These are phyloP conservation scores for Aaosphaeria pasadenensis DNA, from an alignment of 2,329 filamentous ascomycete species.

Conservation along the genomic window DNA sequence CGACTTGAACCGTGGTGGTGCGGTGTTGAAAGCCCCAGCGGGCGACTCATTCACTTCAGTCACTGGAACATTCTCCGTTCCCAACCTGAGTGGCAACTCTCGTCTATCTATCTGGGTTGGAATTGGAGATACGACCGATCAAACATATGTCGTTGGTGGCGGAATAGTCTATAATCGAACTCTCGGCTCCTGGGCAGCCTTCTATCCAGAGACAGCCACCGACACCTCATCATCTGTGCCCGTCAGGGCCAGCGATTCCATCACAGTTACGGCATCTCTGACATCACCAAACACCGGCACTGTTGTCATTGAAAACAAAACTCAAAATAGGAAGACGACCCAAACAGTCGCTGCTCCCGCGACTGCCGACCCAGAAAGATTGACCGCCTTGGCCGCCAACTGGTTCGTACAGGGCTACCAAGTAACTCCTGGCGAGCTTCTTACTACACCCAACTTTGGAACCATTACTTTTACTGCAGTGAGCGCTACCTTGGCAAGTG, in stretches of 20 bases:
- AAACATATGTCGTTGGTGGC: slow-evolving; percentile 19
- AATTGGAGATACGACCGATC: slow-evolving; percentile 17
- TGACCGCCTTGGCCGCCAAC: slow-evolving; percentile 18
- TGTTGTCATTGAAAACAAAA: slow-evolving; percentile 22
- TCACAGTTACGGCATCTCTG: slow-evolving; percentile 15
- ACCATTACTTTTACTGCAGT: slow-evolving; percentile 17
- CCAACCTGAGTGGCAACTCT: slow-evolving; percentile 14
- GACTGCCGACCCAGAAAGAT: slow-evolving; percentile 6
- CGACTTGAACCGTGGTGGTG: slow-evolving; percentile 20
- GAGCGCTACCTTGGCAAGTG: slow-evolving; percentile 15
- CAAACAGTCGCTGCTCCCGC: slow-evolving; percentile 14
- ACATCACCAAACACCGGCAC: slow-evolving; percentile 10
- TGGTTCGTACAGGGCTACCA: slow-evolving; percentile 27
- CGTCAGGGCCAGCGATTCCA: slow-evolving; percentile 14
- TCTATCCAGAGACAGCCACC: slow-evolving; percentile 13
- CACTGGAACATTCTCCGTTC: slow-evolving; percentile 21
- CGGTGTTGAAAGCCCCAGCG: slow-evolving; percentile 21
- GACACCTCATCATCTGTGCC: slow-evolving; percentile 17
- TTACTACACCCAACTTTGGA: slow-evolving; percentile 16
- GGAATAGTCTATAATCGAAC: slow-evolving; percentile 20
- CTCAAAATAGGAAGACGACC: slow-evolving; percentile 16
- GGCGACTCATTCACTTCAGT: slow-evolving; percentile 19
- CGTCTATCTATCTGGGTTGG: slow-evolving; percentile 23
- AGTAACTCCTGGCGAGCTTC: slow-evolving; percentile 15
- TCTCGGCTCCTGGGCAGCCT: slow-evolving; percentile 15